Conservation (phyloP, 2,329 filamentous ascomycete genomes). For the Xylariaceae sp. region DNA sequence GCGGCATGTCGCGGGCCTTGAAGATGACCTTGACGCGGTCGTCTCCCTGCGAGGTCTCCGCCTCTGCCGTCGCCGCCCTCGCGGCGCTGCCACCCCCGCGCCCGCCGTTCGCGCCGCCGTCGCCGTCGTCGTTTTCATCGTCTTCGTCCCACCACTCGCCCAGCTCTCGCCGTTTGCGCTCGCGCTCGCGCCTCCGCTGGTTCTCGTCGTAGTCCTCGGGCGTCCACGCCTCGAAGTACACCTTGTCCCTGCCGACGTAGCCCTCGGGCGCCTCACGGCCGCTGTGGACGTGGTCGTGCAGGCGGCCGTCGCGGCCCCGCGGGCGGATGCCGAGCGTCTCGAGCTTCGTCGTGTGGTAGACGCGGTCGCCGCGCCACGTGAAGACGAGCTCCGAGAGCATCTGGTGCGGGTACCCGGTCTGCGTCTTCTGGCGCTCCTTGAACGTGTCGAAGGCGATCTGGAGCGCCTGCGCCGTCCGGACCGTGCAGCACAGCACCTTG, state of each 20-base stretch:
- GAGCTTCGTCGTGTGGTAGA: constrained; percentile 80
- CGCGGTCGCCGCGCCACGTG: constrained; percentile 74
- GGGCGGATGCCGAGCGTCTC: constrained; percentile 67
- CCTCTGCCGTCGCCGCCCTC: constrained; percentile 40
- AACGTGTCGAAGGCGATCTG: constrained; percentile 72
- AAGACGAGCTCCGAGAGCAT: constrained; percentile 68
- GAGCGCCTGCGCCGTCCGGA: constrained; percentile 71
- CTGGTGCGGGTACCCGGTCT: constrained; percentile 35
- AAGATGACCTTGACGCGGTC: constrained; percentile 56
- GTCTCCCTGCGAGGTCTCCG: constrained; percentile 37
- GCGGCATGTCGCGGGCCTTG: constrained; percentile 57
- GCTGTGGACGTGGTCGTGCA: constrained; percentile 35
- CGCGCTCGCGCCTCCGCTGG: constrained; percentile 55
- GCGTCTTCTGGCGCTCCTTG: constrained; percentile 66
- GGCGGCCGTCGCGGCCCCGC: constrained; percentile 48
- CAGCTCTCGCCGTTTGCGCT: constrained; percentile 46
- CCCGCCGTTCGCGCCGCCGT: constrained; percentile 42
- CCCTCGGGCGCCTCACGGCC: constrained; percentile 45
- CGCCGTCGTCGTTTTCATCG: constrained; percentile 31
- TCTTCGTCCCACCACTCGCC: constrained; percentile 48
- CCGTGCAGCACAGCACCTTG: constrained; percentile 65
- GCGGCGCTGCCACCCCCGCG: constrained; percentile 26
- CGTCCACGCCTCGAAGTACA: constrained; percentile 82
- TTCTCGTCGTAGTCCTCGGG: constrained; percentile 61
- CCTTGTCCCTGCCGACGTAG: constrained; percentile 57